Conservation (phyloP, 768 basidiomycete genomes). For the Omphalotus guepiniiformis region DNA sequence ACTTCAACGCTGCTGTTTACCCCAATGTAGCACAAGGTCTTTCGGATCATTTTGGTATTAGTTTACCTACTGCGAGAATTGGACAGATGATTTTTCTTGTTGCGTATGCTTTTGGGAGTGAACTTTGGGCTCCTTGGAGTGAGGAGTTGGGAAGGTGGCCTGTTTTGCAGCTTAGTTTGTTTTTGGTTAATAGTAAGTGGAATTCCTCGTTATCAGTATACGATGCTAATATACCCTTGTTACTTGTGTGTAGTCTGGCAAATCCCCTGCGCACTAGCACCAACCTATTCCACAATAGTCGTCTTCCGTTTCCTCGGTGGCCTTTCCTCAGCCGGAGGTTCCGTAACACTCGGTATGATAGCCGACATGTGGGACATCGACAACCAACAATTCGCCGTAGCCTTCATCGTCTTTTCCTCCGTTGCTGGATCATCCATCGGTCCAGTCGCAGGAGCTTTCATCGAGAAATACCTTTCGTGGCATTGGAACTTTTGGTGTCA, state of each 20-base stretch:
- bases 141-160: conserved; percentile 12
- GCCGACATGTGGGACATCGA: conserved; percentile 13
- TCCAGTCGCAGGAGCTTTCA: conserved; percentile 11
- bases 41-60: conserved; percentile 6
- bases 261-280: conserved; percentile 10
- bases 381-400: conserved; percentile 11
- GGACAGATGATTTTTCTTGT: conserved; percentile 12
- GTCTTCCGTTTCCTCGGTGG: conserved; percentile 11
- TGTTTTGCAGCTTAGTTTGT: conserved; percentile 9
- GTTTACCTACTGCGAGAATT: conserved; percentile 2
- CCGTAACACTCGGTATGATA: conserved; percentile 11
- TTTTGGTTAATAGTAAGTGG: conserved; percentile 9
- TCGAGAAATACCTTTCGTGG: conserved; percentile 8
- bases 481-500: conserved; percentile 12
- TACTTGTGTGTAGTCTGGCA: conserved; percentile 4
- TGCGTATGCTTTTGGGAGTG: conserved; percentile 11
- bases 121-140: conserved; percentile 13
- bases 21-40: conserved; percentile 6
- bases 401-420: conserved; percentile 11
- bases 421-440: conserved; percentile 11
- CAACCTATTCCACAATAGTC: conserved; percentile 10
- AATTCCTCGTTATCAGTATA: background rate
- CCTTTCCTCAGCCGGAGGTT: conserved; percentile 10
- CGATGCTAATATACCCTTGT: background rate
- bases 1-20: conserved; percentile 11